Conservation (phyloP, 2,329 filamentous ascomycete genomes). For the Gliomastix tumulicola region DNA sequence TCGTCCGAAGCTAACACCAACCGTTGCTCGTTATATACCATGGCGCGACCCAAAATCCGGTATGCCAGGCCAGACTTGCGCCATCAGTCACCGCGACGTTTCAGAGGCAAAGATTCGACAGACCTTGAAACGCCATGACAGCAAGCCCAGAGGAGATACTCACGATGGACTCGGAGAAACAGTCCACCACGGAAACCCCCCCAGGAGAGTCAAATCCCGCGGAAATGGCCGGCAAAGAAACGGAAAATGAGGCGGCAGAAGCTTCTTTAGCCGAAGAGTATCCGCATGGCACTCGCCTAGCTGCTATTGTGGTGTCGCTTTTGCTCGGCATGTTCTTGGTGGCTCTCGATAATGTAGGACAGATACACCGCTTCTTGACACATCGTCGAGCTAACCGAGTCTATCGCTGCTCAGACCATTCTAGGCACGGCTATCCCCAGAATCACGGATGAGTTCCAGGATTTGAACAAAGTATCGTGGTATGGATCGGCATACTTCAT, state of each 20-base stretch:
- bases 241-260: not conserved
- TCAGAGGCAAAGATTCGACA: too few species aligned
- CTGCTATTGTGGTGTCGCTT: constrained; percentile 38
- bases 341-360: constrained; percentile 35
- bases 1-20: too few species aligned
- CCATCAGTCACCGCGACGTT: too few species aligned
- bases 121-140: too few species aligned
- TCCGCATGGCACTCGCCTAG: constrained; percentile 26
- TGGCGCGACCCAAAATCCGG: too few species aligned
- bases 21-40: too few species aligned
- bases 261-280: constrained; percentile 19
- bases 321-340: constrained; percentile 39
- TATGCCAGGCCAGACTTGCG: too few species aligned
- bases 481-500: constrained; percentile 33
- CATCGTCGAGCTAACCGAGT: not conserved
- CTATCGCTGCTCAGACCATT: constrained; percentile 7
- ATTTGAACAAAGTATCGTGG: constrained; percentile 34
- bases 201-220: too few species aligned
- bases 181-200: too few species aligned
- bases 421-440: constrained; percentile 8
- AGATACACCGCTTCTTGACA: not conserved
- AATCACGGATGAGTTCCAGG: constrained; percentile 15
- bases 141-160: too few species aligned
- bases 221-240: too few species aligned
- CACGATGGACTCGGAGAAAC: too few species aligned